Conservation (phyloP, 257 asterid species). For the Ligustrum vulgare region DNA sequence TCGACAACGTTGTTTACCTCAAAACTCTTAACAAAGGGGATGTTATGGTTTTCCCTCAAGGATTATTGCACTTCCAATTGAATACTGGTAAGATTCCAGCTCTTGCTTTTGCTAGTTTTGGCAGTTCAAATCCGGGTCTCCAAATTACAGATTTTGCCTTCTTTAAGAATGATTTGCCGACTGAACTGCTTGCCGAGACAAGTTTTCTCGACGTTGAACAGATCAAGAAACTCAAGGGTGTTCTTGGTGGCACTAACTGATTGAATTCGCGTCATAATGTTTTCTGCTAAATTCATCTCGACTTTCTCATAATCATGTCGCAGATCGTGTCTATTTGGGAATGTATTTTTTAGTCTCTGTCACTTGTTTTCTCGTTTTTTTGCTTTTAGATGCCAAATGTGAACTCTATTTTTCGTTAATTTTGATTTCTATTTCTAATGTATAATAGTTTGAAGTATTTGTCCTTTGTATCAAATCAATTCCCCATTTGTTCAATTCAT, state of each 20-base stretch:
- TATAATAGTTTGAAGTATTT: background rate
- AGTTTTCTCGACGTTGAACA: slow-evolving; percentile 67
- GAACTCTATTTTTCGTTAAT: too few species aligned
- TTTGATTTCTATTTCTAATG: too few species aligned
- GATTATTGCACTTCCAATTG: slow-evolving; percentile 71
- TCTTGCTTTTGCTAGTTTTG: slow-evolving; percentile 55
- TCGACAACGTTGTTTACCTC: slow-evolving; percentile 50
- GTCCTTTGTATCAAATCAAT: background rate
- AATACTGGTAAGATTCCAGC: slow-evolving; percentile 53
- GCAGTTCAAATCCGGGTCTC: slow-evolving; percentile 65
- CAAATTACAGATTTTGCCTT: slow-evolving; percentile 67
- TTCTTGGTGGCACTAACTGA: slow-evolving; percentile 73
- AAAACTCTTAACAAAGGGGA: slow-evolving; percentile 64
- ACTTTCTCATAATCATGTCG: too few species aligned
- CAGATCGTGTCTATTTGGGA: background rate
- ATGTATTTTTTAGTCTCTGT: background rate
- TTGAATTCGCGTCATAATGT: background rate
- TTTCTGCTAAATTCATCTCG: background rate
- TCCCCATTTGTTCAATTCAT: background rate
- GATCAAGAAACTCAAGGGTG: slow-evolving; percentile 83
- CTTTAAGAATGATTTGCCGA: slow-evolving; percentile 70
- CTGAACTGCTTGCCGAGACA: slow-evolving; percentile 59
- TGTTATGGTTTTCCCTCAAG: slow-evolving; percentile 72
- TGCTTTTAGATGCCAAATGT: background rate
- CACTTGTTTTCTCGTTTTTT: background rate